phyloP scores from a whole-genome alignment of 495 filamentous ascomycete species.

The Glonium stellatum region DNA sequence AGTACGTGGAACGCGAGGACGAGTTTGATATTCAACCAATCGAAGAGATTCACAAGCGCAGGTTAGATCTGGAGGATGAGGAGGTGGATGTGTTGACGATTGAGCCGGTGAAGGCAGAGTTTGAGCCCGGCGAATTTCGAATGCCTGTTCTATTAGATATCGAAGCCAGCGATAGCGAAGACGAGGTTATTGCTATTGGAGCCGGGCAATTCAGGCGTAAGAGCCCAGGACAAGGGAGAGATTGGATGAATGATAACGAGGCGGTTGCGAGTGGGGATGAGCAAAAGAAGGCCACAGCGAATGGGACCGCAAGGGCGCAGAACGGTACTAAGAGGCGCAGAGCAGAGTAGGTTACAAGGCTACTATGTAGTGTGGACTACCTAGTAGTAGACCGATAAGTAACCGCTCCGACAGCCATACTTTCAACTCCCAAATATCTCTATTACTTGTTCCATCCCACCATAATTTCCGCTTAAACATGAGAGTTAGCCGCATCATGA shows the following conservation, averaged over 20 bases:
- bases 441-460: too few species aligned
- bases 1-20: constrained; percentile 90
- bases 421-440: too few species aligned
- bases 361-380: too few species aligned
- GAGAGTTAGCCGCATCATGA: too few species aligned
- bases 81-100: constrained; percentile 79
- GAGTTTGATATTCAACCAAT: constrained; percentile 97
- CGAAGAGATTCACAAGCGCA: constrained; percentile 86
- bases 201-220: constrained; percentile 77
- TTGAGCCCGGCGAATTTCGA: constrained; percentile 58
- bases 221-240: constrained; percentile 53
- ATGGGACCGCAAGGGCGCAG: constrained; percentile 13
- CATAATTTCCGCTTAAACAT: too few species aligned
- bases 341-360: background rate
- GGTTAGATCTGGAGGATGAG: constrained; percentile 82
- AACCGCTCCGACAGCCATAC: too few species aligned
- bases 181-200: constrained; percentile 80
- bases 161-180: constrained; percentile 68
- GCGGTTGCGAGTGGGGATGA: constrained; percentile 43
- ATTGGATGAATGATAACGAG: constrained; percentile 45
- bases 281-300: constrained; percentile 6
- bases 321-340: constrained; percentile 24
- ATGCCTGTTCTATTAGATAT: constrained; percentile 86
- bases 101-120: constrained; percentile 57
- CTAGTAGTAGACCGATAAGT: too few species aligned